Evolutionary conservation across 1,284 basidiomycete genomes (phyloP).

Genomic region (Sparassis latifolia): DNA sequence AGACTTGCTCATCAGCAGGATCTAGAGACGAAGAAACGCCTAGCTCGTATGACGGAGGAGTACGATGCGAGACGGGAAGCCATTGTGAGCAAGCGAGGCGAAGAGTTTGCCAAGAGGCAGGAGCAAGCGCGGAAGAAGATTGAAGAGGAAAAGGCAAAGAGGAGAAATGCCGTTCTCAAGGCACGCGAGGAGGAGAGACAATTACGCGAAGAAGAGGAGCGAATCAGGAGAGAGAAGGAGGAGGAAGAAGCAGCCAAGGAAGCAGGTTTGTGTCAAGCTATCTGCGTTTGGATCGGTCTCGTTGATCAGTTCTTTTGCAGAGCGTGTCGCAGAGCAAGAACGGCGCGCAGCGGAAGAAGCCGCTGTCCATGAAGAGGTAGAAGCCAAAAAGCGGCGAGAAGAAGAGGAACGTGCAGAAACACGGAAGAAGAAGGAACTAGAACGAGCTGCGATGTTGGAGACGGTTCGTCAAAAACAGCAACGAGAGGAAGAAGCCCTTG

Average conservation of each 20-base stretch:
- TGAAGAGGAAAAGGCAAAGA: slow-evolving; percentile 81
- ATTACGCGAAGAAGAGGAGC: slow-evolving; percentile 43
- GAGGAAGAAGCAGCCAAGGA: slow-evolving; percentile 42
- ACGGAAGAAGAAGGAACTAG: slow-evolving; percentile 59
- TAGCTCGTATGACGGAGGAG: slow-evolving; percentile 74
- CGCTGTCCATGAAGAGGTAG: slow-evolving; percentile 40
- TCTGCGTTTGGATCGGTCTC: not conserved
- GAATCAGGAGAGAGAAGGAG: slow-evolving; percentile 36
- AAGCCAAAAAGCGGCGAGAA: slow-evolving; percentile 50
- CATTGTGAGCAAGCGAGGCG: slow-evolving; percentile 60
- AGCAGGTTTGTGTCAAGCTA: slow-evolving; percentile 37
- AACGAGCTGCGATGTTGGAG: slow-evolving; percentile 58
- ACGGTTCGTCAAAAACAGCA: slow-evolving; percentile 55
- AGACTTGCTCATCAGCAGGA: slow-evolving; percentile 64
- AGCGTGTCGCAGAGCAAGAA: slow-evolving; percentile 49
- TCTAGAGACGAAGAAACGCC: slow-evolving; percentile 72
- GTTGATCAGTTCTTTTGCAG: slow-evolving; percentile 25
- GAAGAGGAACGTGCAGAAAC: slow-evolving; percentile 50
- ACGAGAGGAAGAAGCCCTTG: slow-evolving; percentile 78
- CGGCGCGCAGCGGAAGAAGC: slow-evolving; percentile 44
- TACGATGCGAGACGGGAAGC: slow-evolving; percentile 56
- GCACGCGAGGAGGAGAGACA: slow-evolving; percentile 53
- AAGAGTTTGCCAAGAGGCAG: slow-evolving; percentile 64
- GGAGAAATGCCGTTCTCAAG: slow-evolving; percentile 48
- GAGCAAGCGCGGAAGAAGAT: slow-evolving; percentile 66